Conservation (phyloP, 495 filamentous ascomycete species). For the Cairneyella variabilis region DNA sequence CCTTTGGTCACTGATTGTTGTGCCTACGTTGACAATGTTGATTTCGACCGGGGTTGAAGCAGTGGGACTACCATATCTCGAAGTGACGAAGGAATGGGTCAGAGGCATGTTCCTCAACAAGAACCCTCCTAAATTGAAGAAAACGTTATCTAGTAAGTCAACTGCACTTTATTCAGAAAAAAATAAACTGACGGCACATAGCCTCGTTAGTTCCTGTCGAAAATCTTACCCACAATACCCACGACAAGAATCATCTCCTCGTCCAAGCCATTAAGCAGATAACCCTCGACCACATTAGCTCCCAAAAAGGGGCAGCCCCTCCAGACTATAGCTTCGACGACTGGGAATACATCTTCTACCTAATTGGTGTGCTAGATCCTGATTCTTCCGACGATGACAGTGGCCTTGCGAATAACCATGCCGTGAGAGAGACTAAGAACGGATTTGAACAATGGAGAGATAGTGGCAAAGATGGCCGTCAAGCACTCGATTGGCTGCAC, state of each 20-base stretch:
- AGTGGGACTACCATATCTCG: conserved; percentile 6
- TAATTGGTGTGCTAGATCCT: conserved; percentile 6
- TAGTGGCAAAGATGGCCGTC: not conserved
- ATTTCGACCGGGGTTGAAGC: conserved; percentile 37
- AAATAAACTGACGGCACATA: not conserved
- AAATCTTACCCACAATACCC: conserved; percentile 8
- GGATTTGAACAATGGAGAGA: conserved; percentile 1
- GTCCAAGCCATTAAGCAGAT: conserved; percentile 12
- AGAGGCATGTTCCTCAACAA: not conserved
- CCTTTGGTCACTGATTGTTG: conserved; percentile 77
- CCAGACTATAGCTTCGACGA: conserved; percentile 10
- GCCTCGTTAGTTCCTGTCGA: not conserved
- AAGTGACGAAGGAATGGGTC: not conserved
- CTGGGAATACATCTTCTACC: conserved; percentile 18
- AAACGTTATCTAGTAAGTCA: not conserved
- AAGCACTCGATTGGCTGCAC: conserved; percentile 12
- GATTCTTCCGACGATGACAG: not conserved
- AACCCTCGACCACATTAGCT: conserved; percentile 3
- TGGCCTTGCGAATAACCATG: not conserved
- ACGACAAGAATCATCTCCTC: conserved; percentile 13
- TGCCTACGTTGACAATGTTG: conserved; percentile 76
- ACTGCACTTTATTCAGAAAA: too few species aligned
- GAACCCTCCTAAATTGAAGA: not conserved
- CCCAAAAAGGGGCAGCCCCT: not conserved
- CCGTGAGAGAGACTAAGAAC: not conserved